Percentiles rank a stretch among this genome's conserved stretches.
These are phyloP conservation scores for Fusarium ambrosium DNA, from an alignment of 2,329 filamentous ascomycete species.

Conservation along the genomic window DNA sequence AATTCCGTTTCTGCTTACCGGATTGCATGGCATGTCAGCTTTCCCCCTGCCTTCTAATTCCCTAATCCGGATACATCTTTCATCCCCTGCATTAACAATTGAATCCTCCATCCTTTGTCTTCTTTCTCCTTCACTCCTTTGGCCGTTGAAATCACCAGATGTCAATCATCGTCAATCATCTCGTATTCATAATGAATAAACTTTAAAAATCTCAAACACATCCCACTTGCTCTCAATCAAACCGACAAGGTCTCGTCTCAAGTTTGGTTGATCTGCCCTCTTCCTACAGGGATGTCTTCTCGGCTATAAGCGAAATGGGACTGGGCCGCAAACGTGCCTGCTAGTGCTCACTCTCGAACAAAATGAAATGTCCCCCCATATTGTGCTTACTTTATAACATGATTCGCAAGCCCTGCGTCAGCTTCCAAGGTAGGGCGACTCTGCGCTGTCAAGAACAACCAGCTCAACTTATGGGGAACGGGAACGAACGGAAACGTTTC, in stretches of 20 bases:
- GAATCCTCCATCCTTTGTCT: background rate
- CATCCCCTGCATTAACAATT: background rate
- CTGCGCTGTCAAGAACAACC: background rate
- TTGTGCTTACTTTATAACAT: background rate
- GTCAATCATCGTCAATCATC: background rate
- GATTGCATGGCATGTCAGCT: background rate
- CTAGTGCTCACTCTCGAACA: background rate
- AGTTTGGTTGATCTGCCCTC: background rate
- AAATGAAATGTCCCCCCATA: background rate
- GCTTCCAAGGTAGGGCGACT: background rate
- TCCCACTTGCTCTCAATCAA: background rate
- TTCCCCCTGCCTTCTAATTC: background rate
- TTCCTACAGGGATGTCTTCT: constrained; percentile 14
- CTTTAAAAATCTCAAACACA: background rate
- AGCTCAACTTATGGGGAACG: background rate
- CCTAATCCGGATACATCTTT: constrained; percentile 1
- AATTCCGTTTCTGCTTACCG: background rate
- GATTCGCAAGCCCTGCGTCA: constrained; percentile 3
- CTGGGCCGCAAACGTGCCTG: constrained; percentile 11
- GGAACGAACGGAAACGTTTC: background rate
- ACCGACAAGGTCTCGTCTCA: background rate
- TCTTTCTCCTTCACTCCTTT: background rate
- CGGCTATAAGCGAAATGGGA: constrained; percentile 36
- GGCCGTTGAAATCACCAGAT: background rate
- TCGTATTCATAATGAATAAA: background rate